Percentiles rank a stretch among this genome's conserved stretches.
Evolutionary conservation across 2,329 filamentous ascomycete species (phyloP).

Genomic region (Grosmannia clavigera): DNA sequence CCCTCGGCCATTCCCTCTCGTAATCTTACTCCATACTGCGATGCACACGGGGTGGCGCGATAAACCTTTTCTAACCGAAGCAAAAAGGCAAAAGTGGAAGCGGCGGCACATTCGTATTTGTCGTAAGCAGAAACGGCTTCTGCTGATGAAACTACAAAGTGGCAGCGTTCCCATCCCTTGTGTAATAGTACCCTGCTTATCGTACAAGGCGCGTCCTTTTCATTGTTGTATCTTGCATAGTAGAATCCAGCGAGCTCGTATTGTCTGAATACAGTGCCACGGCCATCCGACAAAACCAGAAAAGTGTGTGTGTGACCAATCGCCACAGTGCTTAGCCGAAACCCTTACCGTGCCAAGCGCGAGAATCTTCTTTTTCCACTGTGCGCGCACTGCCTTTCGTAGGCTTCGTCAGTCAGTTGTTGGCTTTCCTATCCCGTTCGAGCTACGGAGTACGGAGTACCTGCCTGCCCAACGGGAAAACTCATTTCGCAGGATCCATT

Average conservation of each 20-base stretch:
- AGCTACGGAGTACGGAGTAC: conserved; percentile 1
- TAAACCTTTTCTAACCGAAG: neutral
- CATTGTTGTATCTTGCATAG: neutral
- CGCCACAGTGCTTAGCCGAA: neutral
- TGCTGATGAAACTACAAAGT: too few relatives aligned
- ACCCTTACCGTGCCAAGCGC: neutral
- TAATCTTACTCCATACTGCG: neutral
- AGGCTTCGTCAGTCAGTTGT: neutral
- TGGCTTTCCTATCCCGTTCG: neutral
- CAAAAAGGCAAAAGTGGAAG: neutral
- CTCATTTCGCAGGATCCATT: conserved; percentile 12
- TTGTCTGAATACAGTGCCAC: neutral
- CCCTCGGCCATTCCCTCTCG: neutral
- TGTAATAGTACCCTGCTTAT: neutral
- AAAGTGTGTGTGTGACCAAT: neutral
- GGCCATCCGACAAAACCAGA: neutral
- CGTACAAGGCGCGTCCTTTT: neutral
- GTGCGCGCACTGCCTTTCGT: neutral
- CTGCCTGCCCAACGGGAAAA: conserved; percentile 9
- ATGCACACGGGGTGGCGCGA: neutral
- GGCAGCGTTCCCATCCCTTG: neutral
- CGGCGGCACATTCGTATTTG: too few relatives aligned
- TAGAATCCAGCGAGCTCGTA: neutral
- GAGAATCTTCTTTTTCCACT: neutral
- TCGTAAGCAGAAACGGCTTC: neutral